These are phyloP conservation scores for Solanum virginianum DNA, from an alignment of 257 asterid genomes.

Conservation along the genomic window DNA sequence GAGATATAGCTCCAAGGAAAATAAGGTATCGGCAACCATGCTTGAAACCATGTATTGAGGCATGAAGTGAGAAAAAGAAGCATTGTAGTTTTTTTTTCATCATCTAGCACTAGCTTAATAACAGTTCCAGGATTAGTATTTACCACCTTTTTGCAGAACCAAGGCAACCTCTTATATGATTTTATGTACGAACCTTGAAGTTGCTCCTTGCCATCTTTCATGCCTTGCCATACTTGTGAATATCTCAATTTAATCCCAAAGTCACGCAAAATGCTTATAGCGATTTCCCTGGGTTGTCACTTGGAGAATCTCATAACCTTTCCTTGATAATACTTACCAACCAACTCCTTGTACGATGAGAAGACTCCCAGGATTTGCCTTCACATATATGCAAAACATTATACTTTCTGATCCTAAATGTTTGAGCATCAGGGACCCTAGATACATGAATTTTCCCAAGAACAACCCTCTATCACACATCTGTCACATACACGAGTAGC, in stretches of 20 bases:
- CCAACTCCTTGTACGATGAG: conserved; percentile 72
- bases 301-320: conserved; percentile 63
- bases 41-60: conserved; percentile 50
- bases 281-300: conserved; percentile 67
- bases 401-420: conserved; percentile 61
- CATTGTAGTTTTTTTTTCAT: conserved; percentile 49
- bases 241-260: conserved; percentile 61
- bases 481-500: conserved; percentile 63
- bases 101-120: conserved; percentile 36
- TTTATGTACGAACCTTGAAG: conserved; percentile 73
- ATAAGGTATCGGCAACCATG: conserved; percentile 72
- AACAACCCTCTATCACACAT: conserved; percentile 70
- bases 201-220: conserved; percentile 72
- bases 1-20: conserved; percentile 57
- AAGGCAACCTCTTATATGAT: conserved; percentile 64
- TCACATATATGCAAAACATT: conserved; percentile 62
- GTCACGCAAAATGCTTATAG: conserved; percentile 59
- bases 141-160: conserved; percentile 46
- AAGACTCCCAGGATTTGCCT: conserved; percentile 74
- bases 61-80: conserved; percentile 50
- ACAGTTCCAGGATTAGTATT: conserved; percentile 69
- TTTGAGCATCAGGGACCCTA: conserved; percentile 51
- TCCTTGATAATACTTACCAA: conserved; percentile 71
- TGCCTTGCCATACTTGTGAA: conserved; percentile 67
- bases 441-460: conserved; percentile 89